Conservation (phyloP, 139 green algal genomes). For the Micractinium conductrix region DNA sequence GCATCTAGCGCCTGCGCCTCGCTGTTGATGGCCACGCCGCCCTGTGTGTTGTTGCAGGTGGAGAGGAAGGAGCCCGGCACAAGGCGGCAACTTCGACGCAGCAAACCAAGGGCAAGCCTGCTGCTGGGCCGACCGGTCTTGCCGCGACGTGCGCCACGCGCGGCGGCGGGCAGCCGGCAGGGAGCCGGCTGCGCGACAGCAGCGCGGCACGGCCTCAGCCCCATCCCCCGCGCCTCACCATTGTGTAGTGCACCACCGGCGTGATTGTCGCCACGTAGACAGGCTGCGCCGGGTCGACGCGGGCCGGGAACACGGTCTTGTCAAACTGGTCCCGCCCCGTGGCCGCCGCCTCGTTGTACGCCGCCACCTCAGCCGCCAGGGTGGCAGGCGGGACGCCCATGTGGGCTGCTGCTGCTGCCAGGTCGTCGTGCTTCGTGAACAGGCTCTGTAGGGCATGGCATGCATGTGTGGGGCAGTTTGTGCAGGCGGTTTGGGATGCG, state of each 20-base stretch:
- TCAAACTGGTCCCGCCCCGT: constrained; percentile 53
- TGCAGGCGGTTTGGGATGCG: too few relatives aligned
- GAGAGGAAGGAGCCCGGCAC: too few relatives aligned
- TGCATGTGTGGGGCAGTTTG: too few relatives aligned
- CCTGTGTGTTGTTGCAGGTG: constrained; percentile 9
- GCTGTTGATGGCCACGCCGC: constrained; percentile 38
- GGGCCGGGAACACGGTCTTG: constrained; percentile 68
- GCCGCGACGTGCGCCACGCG: too few relatives aligned
- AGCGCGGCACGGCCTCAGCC: too few relatives aligned
- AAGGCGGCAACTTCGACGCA: too few relatives aligned
- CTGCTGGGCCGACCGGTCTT: too few relatives aligned
- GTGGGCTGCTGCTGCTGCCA: constrained; percentile 39
- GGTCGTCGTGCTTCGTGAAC: constrained; percentile 54
- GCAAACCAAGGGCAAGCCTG: too few relatives aligned
- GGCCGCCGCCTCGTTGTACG: constrained; percentile 52
- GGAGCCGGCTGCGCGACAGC: too few relatives aligned
- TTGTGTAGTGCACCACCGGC: constrained; percentile 87
- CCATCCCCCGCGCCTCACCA: constrained; percentile 48
- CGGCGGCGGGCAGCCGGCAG: too few relatives aligned
- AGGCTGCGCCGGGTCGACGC: constrained; percentile 25
- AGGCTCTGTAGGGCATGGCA: too few relatives aligned
- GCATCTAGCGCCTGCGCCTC: constrained; percentile 26
- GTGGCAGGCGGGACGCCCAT: constrained; percentile 32
- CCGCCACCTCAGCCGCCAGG: constrained; percentile 53
- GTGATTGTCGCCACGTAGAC: constrained; percentile 65